Evolutionary conservation across 164 flowering plant genomes (phyloP).

Genomic region (Kingdonia uniflora): DNA sequence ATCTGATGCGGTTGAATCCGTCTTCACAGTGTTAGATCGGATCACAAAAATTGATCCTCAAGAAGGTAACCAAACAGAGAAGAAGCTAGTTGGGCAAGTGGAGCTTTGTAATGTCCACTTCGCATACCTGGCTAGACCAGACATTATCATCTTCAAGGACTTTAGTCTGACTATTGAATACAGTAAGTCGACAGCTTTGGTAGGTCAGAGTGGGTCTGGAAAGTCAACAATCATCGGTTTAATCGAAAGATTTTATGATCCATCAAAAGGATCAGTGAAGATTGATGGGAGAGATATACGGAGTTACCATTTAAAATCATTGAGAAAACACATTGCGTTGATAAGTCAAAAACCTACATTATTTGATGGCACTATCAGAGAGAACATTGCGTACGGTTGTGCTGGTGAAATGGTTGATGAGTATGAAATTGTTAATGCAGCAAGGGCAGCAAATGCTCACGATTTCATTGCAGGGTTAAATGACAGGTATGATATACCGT

Average conservation of each 20-base stretch:
- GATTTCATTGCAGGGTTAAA: background rate
- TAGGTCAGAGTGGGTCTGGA: slow-evolving; percentile 2
- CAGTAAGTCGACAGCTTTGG: background rate
- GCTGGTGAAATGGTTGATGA: background rate
- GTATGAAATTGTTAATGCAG: background rate
- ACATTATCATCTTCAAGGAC: background rate
- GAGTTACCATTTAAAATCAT: background rate
- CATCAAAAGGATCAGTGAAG: background rate
- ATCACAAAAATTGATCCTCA: background rate
- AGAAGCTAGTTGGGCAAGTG: background rate
- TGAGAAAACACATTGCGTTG: background rate
- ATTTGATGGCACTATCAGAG: background rate
- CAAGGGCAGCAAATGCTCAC: slow-evolving; percentile 1
- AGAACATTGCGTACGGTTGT: slow-evolving; percentile 1
- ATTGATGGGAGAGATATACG: background rate
- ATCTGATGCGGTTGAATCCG: background rate
- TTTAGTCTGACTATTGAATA: background rate
- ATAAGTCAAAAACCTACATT: background rate
- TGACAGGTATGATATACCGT: background rate
- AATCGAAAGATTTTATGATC: slow-evolving; percentile 2
- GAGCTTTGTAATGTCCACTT: background rate
- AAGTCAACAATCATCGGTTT: slow-evolving; percentile 4
- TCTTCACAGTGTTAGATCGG: background rate
- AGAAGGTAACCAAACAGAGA: background rate
- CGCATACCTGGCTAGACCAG: background rate